phyloP scores from a whole-genome alignment of 345 rosid species.

The Dipteronia dyeriana region DNA sequence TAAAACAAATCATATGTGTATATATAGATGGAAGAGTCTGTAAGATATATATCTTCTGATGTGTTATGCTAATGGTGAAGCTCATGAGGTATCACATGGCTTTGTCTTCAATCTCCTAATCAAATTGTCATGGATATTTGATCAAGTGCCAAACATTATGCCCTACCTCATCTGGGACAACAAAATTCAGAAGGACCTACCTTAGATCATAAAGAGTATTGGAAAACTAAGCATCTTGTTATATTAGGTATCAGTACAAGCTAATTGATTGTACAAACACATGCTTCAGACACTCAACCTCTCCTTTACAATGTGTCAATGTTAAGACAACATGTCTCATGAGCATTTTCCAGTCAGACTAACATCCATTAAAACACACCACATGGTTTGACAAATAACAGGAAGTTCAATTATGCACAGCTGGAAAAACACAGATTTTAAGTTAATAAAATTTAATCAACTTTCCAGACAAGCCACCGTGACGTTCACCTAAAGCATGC shows the following conservation, averaged over 20 bases:
- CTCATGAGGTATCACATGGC: conserved; percentile 28
- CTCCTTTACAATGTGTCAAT: not conserved
- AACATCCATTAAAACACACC: not conserved
- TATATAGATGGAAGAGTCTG: not conserved
- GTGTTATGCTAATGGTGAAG: conserved; percentile 4
- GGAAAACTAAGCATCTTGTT: not conserved
- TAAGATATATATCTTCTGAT: not conserved
- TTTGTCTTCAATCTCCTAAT: conserved; percentile 25
- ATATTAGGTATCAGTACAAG: not conserved
- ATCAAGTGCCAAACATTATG: not conserved
- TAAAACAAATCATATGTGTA: not conserved
- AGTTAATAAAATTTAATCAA: no score
- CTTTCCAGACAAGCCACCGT: not conserved
- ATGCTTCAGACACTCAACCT: not conserved
- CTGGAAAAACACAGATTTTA: not conserved
- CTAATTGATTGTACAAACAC: not conserved
- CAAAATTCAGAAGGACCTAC: not conserved
- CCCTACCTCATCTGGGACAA: not conserved
- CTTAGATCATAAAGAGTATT: not conserved
- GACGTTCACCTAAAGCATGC: not conserved
- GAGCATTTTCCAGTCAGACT: not conserved
- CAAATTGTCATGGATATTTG: not conserved
- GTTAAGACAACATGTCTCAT: not conserved
- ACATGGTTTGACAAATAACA: not conserved
- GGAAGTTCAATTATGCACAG: not conserved